Evolutionary conservation across 768 basidiomycete species (phyloP).

Genomic region (Rubroboletus satanas): DNA sequence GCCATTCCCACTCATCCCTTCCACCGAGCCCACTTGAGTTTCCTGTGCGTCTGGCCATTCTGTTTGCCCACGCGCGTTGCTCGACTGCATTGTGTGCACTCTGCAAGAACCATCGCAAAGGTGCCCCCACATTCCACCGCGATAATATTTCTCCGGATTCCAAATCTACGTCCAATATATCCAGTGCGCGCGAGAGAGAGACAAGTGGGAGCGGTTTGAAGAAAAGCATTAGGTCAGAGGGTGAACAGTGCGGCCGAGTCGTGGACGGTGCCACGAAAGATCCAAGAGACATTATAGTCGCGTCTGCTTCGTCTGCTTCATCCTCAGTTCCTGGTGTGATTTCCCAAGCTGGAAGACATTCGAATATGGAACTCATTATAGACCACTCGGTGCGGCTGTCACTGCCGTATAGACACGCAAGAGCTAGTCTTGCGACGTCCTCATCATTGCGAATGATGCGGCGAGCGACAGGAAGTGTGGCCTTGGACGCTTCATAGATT

Average conservation of each 20-base stretch:
- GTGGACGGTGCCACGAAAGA: constrained; percentile 76
- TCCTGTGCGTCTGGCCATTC: constrained; percentile 73
- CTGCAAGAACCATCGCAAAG: constrained; percentile 87
- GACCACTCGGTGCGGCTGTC: constrained; percentile 68
- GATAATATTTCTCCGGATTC: constrained; percentile 90
- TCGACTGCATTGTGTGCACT: constrained; percentile 60
- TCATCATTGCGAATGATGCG: constrained; percentile 79
- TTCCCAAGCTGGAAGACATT: constrained; percentile 93
- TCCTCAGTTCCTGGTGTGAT: constrained; percentile 50
- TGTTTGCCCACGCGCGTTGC: constrained; percentile 82
- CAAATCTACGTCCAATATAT: constrained; percentile 90
- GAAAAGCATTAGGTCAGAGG: constrained; percentile 74
- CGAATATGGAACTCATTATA: constrained; percentile 88
- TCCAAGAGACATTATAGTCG: constrained; percentile 76
- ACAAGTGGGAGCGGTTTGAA: constrained; percentile 74
- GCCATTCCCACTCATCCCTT: constrained; percentile 78
- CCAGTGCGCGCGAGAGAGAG: constrained; percentile 77
- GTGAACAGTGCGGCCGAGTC: constrained; percentile 47
- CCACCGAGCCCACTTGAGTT: constrained; percentile 51
- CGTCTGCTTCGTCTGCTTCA: constrained; percentile 73
- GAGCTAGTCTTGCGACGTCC: constrained; percentile 80
- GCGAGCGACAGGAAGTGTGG: constrained; percentile 66
- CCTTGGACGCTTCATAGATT: constrained; percentile 89
- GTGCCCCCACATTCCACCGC: constrained; percentile 80
- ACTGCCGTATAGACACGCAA: constrained; percentile 86